A percentile compares a stretch with the other conserved stretches of the same genome.
Evolutionary conservation across 441 rosid species (phyloP).

Genomic region (Kokia cookei): DNA sequence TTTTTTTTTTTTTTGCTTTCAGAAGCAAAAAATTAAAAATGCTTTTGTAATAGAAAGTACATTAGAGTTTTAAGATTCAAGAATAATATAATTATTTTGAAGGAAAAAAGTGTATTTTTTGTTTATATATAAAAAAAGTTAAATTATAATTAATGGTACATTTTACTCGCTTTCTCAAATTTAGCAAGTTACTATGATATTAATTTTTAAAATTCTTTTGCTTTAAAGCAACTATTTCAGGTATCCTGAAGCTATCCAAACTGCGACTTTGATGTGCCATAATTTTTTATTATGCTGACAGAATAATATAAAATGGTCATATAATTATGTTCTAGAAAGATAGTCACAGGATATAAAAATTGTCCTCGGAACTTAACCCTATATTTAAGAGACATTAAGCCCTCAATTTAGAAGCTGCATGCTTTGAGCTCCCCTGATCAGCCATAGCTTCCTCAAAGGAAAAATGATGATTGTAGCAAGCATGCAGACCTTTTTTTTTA

Average conservation of each 20-base stretch:
- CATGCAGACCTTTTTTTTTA: neutral
- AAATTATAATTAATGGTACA: neutral
- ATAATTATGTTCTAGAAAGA: neutral
- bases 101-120: neutral
- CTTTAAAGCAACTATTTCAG: neutral
- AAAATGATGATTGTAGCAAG: neutral
- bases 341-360: neutral
- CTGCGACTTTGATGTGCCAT: neutral
- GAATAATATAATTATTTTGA: neutral
- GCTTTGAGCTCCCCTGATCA: neutral
- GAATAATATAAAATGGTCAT: neutral
- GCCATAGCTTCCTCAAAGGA: neutral
- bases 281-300: neutral
- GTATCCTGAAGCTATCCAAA: neutral
- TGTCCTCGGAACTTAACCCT: neutral
- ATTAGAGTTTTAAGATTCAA: neutral
- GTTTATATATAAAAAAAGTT: neutral
- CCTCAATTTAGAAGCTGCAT: neutral
- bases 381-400: neutral
- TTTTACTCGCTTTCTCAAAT: neutral
- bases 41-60: neutral
- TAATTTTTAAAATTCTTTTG: neutral
- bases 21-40: neutral
- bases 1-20: neutral
- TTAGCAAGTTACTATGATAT: neutral